phyloP scores from a whole-genome alignment of 2,329 filamentous ascomycete species.

The Pseudogymnoascus sp. region DNA sequence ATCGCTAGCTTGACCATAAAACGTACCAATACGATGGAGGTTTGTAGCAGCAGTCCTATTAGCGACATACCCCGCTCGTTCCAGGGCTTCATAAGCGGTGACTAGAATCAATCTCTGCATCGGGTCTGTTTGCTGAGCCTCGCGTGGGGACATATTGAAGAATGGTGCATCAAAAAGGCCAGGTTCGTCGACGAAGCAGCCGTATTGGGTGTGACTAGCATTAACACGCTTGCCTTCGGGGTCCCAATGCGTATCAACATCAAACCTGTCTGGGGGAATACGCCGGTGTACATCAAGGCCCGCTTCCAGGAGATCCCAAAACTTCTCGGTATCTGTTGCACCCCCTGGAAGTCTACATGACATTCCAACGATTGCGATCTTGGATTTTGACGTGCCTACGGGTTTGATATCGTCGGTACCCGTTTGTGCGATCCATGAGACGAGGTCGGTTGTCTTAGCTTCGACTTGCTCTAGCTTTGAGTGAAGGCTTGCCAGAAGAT shows the following conservation, averaged over 20 bases:
- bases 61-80: too few species aligned
- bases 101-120: too few species aligned
- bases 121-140: neutral
- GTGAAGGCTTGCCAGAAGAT: constrained; percentile 20
- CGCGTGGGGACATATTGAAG: neutral
- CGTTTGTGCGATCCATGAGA: constrained; percentile 18
- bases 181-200: constrained; percentile 38
- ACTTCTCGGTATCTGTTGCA: constrained; percentile 56
- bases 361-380: constrained; percentile 78
- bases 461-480: neutral
- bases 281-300: constrained; percentile 60
- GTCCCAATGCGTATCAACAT: constrained; percentile 61
- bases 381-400: constrained; percentile 26
- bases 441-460: constrained; percentile 16
- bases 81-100: too few species aligned
- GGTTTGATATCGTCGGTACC: neutral
- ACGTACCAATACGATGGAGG: too few species aligned
- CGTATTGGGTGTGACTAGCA: constrained; percentile 64
- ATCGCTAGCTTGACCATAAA: too few species aligned
- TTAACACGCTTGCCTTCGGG: constrained; percentile 62
- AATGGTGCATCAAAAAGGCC: constrained; percentile 8
- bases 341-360: constrained; percentile 62
- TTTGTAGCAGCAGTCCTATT: too few species aligned
- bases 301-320: constrained; percentile 65
- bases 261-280: constrained; percentile 57